phyloP scores from a whole-genome alignment of 2,329 filamentous ascomycete species.

The Cephalotrichum gorgonifer region DNA sequence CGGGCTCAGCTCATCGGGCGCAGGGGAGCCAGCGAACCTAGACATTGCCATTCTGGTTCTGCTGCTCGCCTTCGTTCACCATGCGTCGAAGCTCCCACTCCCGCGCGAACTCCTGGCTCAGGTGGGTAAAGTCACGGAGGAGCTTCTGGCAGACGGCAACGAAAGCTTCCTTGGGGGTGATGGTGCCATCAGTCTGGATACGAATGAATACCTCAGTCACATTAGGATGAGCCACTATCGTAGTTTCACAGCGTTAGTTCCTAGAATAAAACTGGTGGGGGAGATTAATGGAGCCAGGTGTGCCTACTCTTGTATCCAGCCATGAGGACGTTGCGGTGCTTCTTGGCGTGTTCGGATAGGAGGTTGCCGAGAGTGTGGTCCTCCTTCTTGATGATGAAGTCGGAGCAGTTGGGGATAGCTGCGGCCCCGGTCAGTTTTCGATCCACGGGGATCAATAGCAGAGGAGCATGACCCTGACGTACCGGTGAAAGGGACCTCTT shows the following conservation, averaged over 20 bases:
- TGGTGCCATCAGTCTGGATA: constrained; percentile 80
- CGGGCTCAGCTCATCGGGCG: not conserved
- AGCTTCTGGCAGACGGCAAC: constrained; percentile 72
- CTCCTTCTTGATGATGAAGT: constrained; percentile 94
- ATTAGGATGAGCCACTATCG: constrained; percentile 46
- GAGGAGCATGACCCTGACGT: constrained; percentile 25
- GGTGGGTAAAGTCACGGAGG: constrained; percentile 66
- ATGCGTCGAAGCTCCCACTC: constrained; percentile 87
- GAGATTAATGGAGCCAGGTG: not conserved
- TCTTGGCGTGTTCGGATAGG: constrained; percentile 73
- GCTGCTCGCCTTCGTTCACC: constrained; percentile 55
- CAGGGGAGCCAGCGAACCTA: not conserved
- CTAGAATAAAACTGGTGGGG: not conserved
- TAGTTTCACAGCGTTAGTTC: not conserved
- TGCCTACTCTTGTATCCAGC: constrained; percentile 76
- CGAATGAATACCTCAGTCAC: constrained; percentile 58
- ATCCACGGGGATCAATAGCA: not conserved
- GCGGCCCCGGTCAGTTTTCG: not conserved
- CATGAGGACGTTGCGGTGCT: constrained; percentile 76
- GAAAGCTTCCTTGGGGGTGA: constrained; percentile 84
- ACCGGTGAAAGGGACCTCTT: constrained; percentile 83
- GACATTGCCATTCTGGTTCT: constrained; percentile 15
- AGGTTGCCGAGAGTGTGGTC: constrained; percentile 94
- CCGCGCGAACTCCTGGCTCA: constrained; percentile 83
- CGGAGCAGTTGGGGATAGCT: constrained; percentile 33